Evolutionary conservation across 2,329 filamentous ascomycete species (phyloP).

Genomic region (Mollisiaceae sp.): DNA sequence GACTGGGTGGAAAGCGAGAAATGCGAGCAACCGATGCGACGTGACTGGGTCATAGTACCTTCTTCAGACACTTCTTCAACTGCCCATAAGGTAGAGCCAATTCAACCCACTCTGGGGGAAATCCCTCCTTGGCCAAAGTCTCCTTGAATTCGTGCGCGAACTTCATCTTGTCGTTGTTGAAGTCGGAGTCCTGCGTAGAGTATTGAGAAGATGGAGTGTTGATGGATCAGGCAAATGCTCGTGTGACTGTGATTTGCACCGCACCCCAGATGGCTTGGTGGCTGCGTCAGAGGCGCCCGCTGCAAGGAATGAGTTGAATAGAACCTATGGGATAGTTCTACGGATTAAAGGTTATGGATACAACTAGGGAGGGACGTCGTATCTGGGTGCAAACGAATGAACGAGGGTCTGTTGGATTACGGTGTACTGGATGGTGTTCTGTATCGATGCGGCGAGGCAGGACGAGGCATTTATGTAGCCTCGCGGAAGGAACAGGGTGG

Average conservation of each 20-base stretch:
- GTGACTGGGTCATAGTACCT: slow-evolving; percentile 52
- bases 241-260: neutral
- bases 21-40: neutral
- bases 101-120: slow-evolving; percentile 73
- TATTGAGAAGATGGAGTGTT: neutral
- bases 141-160: slow-evolving; percentile 81
- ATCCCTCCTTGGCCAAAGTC: slow-evolving; percentile 72
- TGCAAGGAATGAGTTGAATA: neutral
- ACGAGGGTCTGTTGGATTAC: no score
- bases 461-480: slow-evolving; percentile 6
- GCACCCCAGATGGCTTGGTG: neutral
- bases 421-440: neutral
- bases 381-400: neutral
- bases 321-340: no score
- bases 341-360: neutral
- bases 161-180: slow-evolving; percentile 65
- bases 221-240: slow-evolving; percentile 4
- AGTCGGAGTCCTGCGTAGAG: no score
- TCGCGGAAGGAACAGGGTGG: neutral
- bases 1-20: neutral
- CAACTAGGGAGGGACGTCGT: neutral
- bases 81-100: slow-evolving; percentile 83
- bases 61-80: slow-evolving; percentile 88
- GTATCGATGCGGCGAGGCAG: neutral
- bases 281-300: slow-evolving; percentile 2